Evolutionary conservation across 768 basidiomycete species (phyloP).

Genomic region (Mrakia gelida): DNA sequence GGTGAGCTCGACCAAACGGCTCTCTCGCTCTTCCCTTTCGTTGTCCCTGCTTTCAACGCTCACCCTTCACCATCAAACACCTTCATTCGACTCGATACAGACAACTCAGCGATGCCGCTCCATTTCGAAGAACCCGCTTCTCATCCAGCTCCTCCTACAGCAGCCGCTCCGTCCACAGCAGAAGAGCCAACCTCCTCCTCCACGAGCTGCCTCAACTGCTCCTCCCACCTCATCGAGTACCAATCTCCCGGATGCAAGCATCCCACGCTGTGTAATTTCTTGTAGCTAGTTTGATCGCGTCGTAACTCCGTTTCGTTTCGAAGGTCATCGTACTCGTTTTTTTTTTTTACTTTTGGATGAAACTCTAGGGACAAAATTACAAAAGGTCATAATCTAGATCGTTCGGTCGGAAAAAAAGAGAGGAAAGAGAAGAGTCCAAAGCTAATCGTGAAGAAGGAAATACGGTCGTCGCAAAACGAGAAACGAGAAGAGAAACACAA

Average conservation of each 20-base stretch:
- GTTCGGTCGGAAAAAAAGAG: too few species aligned
- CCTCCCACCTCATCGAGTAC: neutral
- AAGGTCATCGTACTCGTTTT: too few species aligned
- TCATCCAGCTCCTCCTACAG: neutral
- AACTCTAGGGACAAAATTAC: too few species aligned
- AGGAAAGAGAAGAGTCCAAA: too few species aligned
- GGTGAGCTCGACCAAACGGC: neutral
- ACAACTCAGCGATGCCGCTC: neutral
- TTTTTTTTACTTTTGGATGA: too few species aligned
- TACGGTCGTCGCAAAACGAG: too few species aligned
- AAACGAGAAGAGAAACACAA: too few species aligned
- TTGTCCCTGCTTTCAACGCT: neutral
- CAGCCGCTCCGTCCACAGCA: neutral
- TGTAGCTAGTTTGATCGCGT: too few species aligned
- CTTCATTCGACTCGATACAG: neutral
- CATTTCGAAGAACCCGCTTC: neutral
- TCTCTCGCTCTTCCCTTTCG: neutral
- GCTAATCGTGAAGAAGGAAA: too few species aligned
- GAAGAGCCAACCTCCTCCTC: neutral
- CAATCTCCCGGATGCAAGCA: constrained; percentile 13
- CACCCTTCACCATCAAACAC: neutral
- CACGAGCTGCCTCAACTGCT: constrained; percentile 15
- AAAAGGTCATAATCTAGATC: too few species aligned
- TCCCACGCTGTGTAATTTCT: constrained; percentile 5
- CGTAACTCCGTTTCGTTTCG: too few species aligned